phyloP scores from a whole-genome alignment of 2,329 filamentous ascomycete species.

The Chaetomiaceae sp. region DNA sequence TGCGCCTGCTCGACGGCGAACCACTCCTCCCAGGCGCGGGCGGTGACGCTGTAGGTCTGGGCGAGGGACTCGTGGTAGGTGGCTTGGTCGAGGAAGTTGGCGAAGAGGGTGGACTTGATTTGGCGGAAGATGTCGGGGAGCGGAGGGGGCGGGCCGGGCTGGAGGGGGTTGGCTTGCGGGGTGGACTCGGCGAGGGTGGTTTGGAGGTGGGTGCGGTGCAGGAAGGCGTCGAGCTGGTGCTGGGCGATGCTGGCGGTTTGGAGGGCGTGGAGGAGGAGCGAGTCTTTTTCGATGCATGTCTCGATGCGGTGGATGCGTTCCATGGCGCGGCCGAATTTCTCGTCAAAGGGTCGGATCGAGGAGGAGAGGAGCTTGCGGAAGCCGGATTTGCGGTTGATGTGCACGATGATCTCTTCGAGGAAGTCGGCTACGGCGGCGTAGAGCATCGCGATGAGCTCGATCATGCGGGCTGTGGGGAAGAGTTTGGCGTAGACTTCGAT shows the following conservation, averaged over 20 bases:
- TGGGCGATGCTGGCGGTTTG: conserved; percentile 11
- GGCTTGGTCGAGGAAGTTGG: conserved; percentile 25
- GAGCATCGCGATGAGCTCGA: conserved; percentile 27
- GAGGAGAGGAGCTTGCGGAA: conserved; percentile 11
- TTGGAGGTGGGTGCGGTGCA: conserved; percentile 10
- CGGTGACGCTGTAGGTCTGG: conserved; percentile 27
- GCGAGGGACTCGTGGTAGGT: conserved; percentile 28
- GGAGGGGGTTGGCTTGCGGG: not conserved
- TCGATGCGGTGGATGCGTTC: conserved; percentile 17
- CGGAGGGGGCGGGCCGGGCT: not conserved
- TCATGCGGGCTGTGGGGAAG: conserved; percentile 27
- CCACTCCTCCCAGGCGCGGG: conserved; percentile 28
- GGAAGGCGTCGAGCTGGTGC: conserved; percentile 11
- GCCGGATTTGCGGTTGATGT: conserved; percentile 16
- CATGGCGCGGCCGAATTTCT: conserved; percentile 18
- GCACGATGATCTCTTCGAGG: conserved; percentile 21
- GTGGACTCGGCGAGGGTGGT: conserved; percentile 1
- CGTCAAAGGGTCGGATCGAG: conserved; percentile 16
- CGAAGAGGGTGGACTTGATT: conserved; percentile 26
- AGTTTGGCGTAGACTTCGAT: conserved; percentile 25
- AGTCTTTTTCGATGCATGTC: conserved; percentile 20
- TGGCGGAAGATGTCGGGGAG: conserved; percentile 8
- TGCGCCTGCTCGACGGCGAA: conserved; percentile 28
- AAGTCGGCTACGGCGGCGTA: conserved; percentile 29
- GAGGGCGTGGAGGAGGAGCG: conserved; percentile 13